Evolutionary conservation across 2,329 filamentous ascomycete genomes (phyloP), one percentile per base, ranked within the genome.

Genomic region (Tolypocladium inflatum): DNA sequence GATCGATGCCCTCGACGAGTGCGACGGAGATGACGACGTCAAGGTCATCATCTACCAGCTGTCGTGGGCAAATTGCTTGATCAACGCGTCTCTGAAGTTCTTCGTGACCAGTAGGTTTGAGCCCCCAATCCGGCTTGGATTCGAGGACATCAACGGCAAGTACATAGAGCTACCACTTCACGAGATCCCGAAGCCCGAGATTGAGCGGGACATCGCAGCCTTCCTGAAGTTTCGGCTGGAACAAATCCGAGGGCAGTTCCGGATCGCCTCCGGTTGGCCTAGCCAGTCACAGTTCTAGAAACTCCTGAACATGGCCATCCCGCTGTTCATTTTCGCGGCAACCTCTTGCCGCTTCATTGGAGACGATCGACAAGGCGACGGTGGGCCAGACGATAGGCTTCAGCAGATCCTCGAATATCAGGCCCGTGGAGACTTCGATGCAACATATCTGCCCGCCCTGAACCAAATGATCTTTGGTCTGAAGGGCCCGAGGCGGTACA

Each of bases 81-180:
- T 5, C 23, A 33, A 2, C 23, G 4, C 63, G 11, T 37, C 72
- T 1, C 52, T 75, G 26, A 68, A 67, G 52, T 57, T 71, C 13
- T 74, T 77, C 43, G 33, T 77, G 4, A 77, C 74, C 0, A 77
- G 74, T 55, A 65, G 74, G 21, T 71, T 71, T 0, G 68, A 76
- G 52, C 55, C 70, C 7, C 66, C 67, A 1, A 66, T 74, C 51
- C 65, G 66, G 4, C 60, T 69, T 21, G 68, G 66, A 1, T 76
- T 77, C 56, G 53, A 59, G 1, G 11, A 64, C 10, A 55, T 43
- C 45, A 9, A 30, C 6, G 50, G 30, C 26, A 21, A 45, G 39
- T 55, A 45, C 15, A 30, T 23, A 13, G 17, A 23, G 15, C 30
- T 37, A 21, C 15, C 43, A 39, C 33, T 57, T 6, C 52, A 57